Conservation (phyloP, 2,329 filamentous ascomycete species). For the Endothia cerciana region DNA sequence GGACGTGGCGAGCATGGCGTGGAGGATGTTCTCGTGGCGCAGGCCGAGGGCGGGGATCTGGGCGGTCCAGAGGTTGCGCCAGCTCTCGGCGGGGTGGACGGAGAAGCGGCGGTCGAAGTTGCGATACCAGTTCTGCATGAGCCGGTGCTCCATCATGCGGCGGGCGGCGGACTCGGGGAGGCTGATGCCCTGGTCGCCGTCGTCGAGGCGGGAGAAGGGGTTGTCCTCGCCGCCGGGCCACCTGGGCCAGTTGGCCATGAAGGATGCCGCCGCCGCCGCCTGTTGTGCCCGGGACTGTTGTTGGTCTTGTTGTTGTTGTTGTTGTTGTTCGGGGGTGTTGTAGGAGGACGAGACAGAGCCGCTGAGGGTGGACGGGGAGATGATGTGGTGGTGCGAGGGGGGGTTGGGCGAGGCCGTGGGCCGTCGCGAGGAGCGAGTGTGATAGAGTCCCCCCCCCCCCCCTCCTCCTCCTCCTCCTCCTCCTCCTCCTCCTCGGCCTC, state of each 20-base stretch:
- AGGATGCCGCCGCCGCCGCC: constrained; percentile 4
- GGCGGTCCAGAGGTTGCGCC: constrained; percentile 32
- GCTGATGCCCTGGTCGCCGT: constrained; percentile 19
- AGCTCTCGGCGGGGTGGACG: constrained; percentile 29
- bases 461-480: too few relatives aligned
- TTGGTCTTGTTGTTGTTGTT: too few relatives aligned
- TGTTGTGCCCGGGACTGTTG: too few relatives aligned
- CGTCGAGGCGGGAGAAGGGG: constrained; percentile 18
- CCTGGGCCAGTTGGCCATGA: constrained; percentile 19
- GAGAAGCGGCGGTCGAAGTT: constrained; percentile 30
- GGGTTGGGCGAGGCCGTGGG: constrained; percentile 17
- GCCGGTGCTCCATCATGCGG: constrained; percentile 36
- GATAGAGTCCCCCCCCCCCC: too few relatives aligned
- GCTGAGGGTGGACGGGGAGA: constrained; percentile 13
- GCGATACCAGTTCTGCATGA: constrained; percentile 35
- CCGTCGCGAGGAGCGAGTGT: constrained; percentile 1
- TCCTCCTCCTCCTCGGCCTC: too few relatives aligned
- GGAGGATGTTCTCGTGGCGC: constrained; percentile 34
- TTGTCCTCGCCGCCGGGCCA: constrained; percentile 14
- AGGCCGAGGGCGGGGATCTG: constrained; percentile 32
- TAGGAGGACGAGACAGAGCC: constrained; percentile 6
- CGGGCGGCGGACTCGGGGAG: constrained; percentile 34
- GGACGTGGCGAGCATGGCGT: constrained; percentile 33
- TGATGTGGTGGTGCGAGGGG: too few relatives aligned
- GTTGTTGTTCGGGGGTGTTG: too few relatives aligned